Conservation (phyloP, 73 alveolate species). For the Tetrahymena borealis region DNA sequence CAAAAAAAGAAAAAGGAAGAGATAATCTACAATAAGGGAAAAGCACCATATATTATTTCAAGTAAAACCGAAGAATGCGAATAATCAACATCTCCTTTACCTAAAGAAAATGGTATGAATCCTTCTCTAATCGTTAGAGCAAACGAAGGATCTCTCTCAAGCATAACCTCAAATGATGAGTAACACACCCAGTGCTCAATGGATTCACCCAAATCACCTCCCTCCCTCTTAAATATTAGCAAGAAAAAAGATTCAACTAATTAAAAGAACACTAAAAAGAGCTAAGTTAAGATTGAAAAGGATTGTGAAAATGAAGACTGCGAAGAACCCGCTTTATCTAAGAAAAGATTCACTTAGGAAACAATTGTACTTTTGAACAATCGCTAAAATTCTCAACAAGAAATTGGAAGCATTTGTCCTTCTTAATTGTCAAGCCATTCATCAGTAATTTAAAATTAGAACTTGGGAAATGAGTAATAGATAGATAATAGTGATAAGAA, state of each 20-base stretch:
- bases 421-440: background rate
- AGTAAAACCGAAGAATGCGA: background rate
- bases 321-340: background rate
- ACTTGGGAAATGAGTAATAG: background rate
- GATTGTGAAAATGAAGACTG: background rate
- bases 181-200: background rate
- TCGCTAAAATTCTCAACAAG: background rate
- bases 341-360: background rate
- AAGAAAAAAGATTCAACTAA: background rate
- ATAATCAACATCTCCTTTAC: background rate
- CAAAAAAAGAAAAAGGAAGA: background rate
- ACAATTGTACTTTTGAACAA: background rate
- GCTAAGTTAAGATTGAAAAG: background rate
- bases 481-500: background rate
- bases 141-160: background rate
- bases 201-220: background rate
- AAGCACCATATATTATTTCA: background rate
- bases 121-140: background rate
- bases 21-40: background rate
- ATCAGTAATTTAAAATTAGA: background rate
- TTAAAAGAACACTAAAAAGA: background rate
- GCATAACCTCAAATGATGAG: background rate
- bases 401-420: background rate
- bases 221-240: background rate
- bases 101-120: background rate